Base-by-base conservation (phyloP, 352 stramenopile species). In the Phytophthora lateralis region DNA sequence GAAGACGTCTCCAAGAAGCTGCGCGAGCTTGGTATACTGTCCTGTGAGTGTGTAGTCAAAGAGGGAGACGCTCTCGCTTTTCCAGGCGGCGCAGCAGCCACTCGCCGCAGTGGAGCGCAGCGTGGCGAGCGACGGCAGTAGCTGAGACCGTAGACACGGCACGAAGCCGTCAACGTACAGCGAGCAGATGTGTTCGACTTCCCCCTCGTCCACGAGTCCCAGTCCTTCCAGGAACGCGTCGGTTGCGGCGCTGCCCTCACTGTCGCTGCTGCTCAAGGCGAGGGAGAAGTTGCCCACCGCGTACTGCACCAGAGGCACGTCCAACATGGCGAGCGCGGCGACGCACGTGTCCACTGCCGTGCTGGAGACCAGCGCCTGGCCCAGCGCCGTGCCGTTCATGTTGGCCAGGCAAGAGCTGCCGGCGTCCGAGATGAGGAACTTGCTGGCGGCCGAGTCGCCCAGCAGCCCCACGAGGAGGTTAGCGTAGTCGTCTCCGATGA, bases 21-120 rank as follows among this genome's bases (percentile, higher is more conserved):
- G 76, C 35, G 66, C 69, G 14, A 82, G 60, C 60, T 87, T 87
- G 57, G 66, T 75, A 54, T 88, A 58, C 37, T 87, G 73, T 12
- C 75, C 76, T 30, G 78, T 82, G 59, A 88, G 54, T n/a, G 78
- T 73, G 66, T 87, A 90, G 58, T 78, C 77, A 50, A 73, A 88
- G 55, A 78, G 69, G 3, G 54, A 26, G 34, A 83, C 56, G 11
- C 75, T 69, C 8, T 73, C 63, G 14, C 68, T 56, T 32, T 69
- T 66, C 80, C 80, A 90, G 32, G 58, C 68, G 34, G 77, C 67
- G 49, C 80, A 90, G 71, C 80, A 90, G 58, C 74, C 78, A 57
- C 47, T 69, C 12, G 74, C 58, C 26, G 75, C 71, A 47, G 74
- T 78, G 42, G 76, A 56, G 34, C 76, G 78, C 37, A 90, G 54